Conservation (phyloP, 345 rosid species). For the Salix brachista region DNA sequence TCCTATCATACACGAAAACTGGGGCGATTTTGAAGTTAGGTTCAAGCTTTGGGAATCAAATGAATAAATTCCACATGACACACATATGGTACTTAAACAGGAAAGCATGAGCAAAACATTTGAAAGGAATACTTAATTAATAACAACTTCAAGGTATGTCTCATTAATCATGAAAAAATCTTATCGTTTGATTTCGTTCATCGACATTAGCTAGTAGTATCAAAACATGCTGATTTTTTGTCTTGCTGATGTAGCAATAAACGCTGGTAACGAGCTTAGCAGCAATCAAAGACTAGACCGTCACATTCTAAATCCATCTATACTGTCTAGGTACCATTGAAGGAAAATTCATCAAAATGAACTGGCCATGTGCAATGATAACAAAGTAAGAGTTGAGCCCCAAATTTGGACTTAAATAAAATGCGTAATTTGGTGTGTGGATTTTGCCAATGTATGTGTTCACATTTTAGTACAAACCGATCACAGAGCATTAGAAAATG, state of each 20-base stretch:
- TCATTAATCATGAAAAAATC: not conserved
- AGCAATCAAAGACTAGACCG: not conserved
- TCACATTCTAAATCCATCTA: not conserved
- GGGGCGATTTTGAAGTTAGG: conserved; percentile 1
- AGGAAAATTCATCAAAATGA: not conserved
- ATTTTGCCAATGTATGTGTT: not conserved
- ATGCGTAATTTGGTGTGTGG: not conserved
- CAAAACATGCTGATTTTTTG: too few relatives aligned
- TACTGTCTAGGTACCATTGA: not conserved
- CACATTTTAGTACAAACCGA: not conserved
- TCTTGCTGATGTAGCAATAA: not conserved
- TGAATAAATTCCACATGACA: not conserved
- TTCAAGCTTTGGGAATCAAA: not conserved
- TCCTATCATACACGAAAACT: conserved; percentile 91
- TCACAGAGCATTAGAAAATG: too few relatives aligned
- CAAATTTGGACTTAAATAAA: not conserved
- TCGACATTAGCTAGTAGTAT: not conserved
- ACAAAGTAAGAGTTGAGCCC: not conserved
- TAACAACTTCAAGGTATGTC: not conserved
- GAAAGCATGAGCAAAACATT: not conserved
- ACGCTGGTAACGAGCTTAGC: not conserved
- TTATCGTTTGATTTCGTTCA: not conserved
- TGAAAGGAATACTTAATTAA: not conserved
- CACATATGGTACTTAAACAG: too few relatives aligned
- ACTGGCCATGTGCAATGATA: not conserved